Evolutionary conservation across 257 asterid species (phyloP).

Genomic region (Solanum neorickii): DNA sequence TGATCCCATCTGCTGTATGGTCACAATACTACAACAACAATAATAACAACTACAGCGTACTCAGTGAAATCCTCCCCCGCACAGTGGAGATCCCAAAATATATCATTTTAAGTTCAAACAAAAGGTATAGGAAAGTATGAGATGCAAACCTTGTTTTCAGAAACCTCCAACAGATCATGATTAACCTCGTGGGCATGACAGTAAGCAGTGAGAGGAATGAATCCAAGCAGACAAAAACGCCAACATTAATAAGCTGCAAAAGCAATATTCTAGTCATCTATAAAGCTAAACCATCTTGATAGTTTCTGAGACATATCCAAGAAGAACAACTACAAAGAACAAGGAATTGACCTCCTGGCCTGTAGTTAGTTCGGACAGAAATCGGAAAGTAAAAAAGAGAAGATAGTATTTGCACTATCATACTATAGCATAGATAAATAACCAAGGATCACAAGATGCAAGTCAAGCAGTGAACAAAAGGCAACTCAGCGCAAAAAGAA

Average conservation of each 20-base stretch:
- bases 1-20: neutral
- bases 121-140: constrained; percentile 11
- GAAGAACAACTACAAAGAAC: neutral
- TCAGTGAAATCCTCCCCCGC: neutral
- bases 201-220: constrained; percentile 87
- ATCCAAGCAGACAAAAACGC: constrained; percentile 87
- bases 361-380: neutral
- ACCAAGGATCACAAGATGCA: neutral
- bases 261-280: constrained; percentile 1
- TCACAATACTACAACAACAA: neutral
- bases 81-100: neutral
- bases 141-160: constrained; percentile 65
- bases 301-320: neutral
- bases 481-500: neutral
- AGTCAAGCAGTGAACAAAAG: neutral
- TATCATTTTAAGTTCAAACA: neutral
- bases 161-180: constrained; percentile 49
- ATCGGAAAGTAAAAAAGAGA: neutral
- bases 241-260: constrained; percentile 84
- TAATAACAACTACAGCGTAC: neutral
- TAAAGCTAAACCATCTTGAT: neutral
- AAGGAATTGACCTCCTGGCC: neutral
- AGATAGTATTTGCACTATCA: neutral
- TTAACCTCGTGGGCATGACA: constrained; percentile 84
- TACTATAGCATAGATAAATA: neutral